Evolutionary conservation across 805 yeast genomes (phyloP).

Genomic region (Sungouiozyma ichnusensis): DNA sequence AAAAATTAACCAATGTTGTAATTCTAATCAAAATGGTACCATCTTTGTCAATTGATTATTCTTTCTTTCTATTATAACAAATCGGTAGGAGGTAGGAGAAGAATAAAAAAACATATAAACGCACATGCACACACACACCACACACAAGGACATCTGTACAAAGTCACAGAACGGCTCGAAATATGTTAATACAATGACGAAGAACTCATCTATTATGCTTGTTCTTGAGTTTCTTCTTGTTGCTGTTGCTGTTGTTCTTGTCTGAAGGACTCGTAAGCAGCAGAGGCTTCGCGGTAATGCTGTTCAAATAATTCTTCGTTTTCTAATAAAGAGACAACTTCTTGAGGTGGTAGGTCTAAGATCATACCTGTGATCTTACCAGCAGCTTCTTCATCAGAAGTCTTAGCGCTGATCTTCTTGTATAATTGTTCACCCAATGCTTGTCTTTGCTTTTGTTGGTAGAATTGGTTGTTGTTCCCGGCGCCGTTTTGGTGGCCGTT

Average conservation of each 20-base stretch:
- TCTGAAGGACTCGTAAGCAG: constrained; percentile 88
- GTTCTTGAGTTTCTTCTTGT: constrained; percentile 4
- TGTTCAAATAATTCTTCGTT: constrained; percentile 82
- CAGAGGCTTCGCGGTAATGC: constrained; percentile 88
- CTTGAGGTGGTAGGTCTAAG: constrained; percentile 87
- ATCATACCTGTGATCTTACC: constrained; percentile 99
- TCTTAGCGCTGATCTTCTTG: constrained; percentile 81
- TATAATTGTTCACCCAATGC: constrained; percentile 94
- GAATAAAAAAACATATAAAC: no score
- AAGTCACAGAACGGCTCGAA: no score
- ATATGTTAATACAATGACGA: no score
- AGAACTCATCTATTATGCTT: neutral
- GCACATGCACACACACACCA: no score
- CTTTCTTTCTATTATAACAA: neutral
- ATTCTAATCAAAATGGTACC: neutral
- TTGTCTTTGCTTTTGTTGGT: constrained; percentile 89
- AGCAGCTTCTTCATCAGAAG: constrained; percentile 87
- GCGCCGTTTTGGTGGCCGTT: constrained; percentile 10
- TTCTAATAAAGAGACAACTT: constrained; percentile 78
- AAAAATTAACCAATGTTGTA: neutral
- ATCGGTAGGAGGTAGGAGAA: neutral
- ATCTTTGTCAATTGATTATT: neutral
- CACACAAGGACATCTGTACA: no score
- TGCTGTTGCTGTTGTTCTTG: constrained; percentile 33
- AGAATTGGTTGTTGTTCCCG: constrained; percentile 36